These are phyloP conservation scores for Nicotiana obtusifolia DNA, from an alignment of 257 asterid species.

Conservation along the genomic window DNA sequence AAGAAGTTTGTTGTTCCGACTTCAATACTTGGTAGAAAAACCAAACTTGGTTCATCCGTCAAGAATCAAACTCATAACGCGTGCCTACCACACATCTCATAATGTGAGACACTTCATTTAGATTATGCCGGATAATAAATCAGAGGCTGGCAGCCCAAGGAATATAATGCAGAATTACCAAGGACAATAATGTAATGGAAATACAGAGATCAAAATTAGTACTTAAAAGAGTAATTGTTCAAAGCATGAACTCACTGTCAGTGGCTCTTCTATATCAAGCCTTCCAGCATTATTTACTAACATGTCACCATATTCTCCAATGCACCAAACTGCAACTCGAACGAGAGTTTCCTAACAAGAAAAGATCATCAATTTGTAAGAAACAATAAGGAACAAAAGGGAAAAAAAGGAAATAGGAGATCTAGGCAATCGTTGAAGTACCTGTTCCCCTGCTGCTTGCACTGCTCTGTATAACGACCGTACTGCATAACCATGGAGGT, in stretches of 20 bases:
- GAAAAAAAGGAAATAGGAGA: conserved; percentile 1
- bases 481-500: conserved; percentile 87
- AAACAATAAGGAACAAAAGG: not conserved
- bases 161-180: not conserved
- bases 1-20: not conserved
- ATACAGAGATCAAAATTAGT: not conserved
- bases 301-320: conserved; percentile 97
- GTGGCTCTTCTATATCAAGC: conserved; percentile 72
- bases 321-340: conserved; percentile 97
- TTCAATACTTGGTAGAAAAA: not conserved
- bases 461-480: conserved; percentile 75
- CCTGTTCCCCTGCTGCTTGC: conserved; percentile 76
- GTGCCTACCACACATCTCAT: not conserved
- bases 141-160: not conserved
- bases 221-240: not conserved
- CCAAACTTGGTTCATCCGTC: not conserved
- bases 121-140: not conserved
- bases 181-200: not conserved
- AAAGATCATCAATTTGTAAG: conserved; percentile 7
- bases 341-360: conserved; percentile 76
- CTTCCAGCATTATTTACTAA: conserved; percentile 62
- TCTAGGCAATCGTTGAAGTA: conserved; percentile 16
- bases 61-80: not conserved
- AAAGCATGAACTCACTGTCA: conserved; percentile 59
- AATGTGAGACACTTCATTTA: not conserved